phyloP scores from a whole-genome alignment of 208 protist genomes.

The Leishmania martiniquensis region DNA sequence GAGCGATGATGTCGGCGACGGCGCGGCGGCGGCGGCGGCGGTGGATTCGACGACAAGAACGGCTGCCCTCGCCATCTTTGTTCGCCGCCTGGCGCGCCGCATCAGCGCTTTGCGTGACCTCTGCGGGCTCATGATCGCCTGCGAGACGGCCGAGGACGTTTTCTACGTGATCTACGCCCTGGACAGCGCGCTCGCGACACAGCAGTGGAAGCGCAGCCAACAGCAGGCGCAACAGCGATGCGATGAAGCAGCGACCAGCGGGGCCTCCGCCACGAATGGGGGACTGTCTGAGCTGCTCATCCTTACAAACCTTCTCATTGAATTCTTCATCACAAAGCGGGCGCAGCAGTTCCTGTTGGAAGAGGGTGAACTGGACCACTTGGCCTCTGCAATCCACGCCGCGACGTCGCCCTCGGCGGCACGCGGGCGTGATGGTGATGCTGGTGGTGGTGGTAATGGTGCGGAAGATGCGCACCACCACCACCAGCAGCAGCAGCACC shows the following conservation, averaged over 20 bases:
- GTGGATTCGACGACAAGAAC: neutral
- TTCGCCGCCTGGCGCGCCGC: conserved; percentile 27
- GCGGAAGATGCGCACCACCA: neutral
- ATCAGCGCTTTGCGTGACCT: conserved; percentile 57
- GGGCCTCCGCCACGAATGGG: conserved; percentile 15
- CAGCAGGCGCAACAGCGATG: conserved; percentile 16
- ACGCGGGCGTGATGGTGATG: neutral
- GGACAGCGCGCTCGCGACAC: conserved; percentile 29
- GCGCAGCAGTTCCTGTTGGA: conserved; percentile 34
- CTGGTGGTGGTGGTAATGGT: too few species aligned
- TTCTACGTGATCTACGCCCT: conserved; percentile 50
- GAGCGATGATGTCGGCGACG: neutral
- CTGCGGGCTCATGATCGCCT: conserved; percentile 51
- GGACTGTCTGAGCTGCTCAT: conserved; percentile 44
- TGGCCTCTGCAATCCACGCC: neutral
- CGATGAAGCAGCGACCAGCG: neutral
- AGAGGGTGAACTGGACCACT: neutral
- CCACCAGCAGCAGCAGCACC: neutral
- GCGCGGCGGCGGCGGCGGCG: neutral
- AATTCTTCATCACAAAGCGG: conserved; percentile 55
- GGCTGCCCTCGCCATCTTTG: conserved; percentile 3
- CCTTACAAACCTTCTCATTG: conserved; percentile 46
- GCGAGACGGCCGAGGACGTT: conserved; percentile 50
- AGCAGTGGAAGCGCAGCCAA: conserved; percentile 18
- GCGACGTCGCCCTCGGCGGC: neutral